These are phyloP conservation scores for Hypoxylon rubiginosum DNA, from an alignment of 2,329 filamentous ascomycete species.

Conservation along the genomic window DNA sequence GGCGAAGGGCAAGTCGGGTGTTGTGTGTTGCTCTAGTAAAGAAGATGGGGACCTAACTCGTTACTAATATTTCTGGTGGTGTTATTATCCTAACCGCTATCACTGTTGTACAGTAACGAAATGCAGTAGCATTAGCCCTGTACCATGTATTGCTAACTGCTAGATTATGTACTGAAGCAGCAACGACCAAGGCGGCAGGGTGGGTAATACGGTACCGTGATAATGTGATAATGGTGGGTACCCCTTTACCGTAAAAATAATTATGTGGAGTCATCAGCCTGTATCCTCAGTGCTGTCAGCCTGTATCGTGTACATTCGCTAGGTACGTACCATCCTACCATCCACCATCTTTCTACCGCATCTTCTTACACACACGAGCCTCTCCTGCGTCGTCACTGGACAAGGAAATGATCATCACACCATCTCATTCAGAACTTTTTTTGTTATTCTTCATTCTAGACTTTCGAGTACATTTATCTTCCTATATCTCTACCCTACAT, in stretches of 20 bases:
- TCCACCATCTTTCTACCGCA: too few species aligned
- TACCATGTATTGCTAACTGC: not conserved
- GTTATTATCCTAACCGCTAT: not conserved
- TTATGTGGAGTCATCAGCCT: constrained; percentile 12
- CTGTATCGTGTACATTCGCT: not conserved
- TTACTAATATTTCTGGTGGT: not conserved
- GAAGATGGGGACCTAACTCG: not conserved
- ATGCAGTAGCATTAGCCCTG: constrained; percentile 1
- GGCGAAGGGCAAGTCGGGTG: too few species aligned
- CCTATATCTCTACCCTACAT: not conserved
- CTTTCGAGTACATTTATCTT: constrained; percentile 5
- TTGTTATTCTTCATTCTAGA: constrained; percentile 7
- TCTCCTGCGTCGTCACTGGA: constrained; percentile 14
- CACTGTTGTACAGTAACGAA: not conserved
- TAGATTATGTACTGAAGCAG: not conserved
- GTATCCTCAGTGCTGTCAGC: constrained; percentile 4
- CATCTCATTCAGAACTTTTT: constrained; percentile 23
- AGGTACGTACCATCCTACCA: constrained; percentile 15
- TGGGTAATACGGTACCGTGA: too few species aligned
- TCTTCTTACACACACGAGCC: constrained; percentile 28
- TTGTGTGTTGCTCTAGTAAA: constrained; percentile 15
- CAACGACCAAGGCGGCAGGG: not conserved
- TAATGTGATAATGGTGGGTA: constrained; percentile 2
- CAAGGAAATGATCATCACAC: constrained; percentile 36
- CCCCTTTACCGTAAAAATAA: not conserved